Evolutionary conservation across 2,329 filamentous ascomycete genomes (phyloP).

Genomic region (Botrytis aclada): DNA sequence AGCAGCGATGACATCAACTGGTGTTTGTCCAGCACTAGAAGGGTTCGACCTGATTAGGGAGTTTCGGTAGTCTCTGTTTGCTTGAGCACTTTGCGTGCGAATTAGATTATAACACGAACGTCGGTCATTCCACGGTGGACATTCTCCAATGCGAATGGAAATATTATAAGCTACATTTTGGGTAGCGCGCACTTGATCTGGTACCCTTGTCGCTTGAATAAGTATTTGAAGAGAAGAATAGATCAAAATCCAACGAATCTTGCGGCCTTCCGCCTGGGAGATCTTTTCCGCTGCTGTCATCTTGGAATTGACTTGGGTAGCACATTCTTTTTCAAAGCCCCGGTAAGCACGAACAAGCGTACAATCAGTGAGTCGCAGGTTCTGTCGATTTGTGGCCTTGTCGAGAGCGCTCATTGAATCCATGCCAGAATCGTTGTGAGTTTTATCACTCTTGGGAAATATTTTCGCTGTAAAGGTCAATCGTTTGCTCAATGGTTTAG

Average conservation of each 20-base stretch:
- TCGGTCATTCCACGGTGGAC: conserved; percentile 33
- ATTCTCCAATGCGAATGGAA: conserved; percentile 29
- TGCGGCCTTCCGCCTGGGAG: conserved; percentile 64
- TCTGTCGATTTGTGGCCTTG: conserved; percentile 46
- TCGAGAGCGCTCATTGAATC: conserved; percentile 51
- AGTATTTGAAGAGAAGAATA: conserved; percentile 74
- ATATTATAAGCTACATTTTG: conserved; percentile 55
- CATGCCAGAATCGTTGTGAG: conserved; percentile 48
- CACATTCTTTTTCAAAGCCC: conserved; percentile 62
- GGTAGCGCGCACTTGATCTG: conserved; percentile 58
- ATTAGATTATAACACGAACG: conserved; percentile 24
- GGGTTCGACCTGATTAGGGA: background rate
- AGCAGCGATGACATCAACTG: conserved; percentile 48
- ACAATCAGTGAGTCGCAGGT: conserved; percentile 40
- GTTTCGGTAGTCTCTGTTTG: conserved; percentile 21
- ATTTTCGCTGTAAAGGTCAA: conserved; percentile 33
- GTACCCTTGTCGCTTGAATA: conserved; percentile 57
- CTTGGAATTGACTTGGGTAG: conserved; percentile 47
- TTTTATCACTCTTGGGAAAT: conserved; percentile 37
- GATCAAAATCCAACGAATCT: conserved; percentile 74
- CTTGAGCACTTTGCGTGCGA: conserved; percentile 28
- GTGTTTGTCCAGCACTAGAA: background rate
- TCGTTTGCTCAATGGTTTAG: background rate
- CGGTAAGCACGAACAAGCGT: conserved; percentile 65
- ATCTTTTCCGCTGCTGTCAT: conserved; percentile 56